A percentile compares a stretch with the other conserved stretches of the same genome.
Evolutionary conservation across 2,329 filamentous ascomycete species (phyloP).

Genomic region (Hypoxylon sp.): DNA sequence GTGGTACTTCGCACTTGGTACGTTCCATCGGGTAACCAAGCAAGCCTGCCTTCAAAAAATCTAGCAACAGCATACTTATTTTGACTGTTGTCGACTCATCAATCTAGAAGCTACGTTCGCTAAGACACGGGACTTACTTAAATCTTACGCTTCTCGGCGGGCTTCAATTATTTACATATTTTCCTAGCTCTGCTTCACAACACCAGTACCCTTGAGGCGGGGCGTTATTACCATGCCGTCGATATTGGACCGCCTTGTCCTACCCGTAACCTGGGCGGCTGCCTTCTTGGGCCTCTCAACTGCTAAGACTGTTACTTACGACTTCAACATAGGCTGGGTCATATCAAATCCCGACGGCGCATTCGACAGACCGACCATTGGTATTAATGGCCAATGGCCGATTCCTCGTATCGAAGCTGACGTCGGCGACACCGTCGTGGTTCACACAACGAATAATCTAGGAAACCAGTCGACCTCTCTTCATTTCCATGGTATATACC

Average conservation of each 20-base stretch:
- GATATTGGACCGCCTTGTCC: conserved; percentile 22
- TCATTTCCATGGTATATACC: conserved; percentile 79
- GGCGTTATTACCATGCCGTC: conserved; percentile 38
- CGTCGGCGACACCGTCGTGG: conserved; percentile 70
- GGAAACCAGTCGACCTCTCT: conserved; percentile 73
- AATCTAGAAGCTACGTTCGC: conserved; percentile 5
- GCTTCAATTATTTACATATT: background rate
- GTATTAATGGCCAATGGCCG: conserved; percentile 83
- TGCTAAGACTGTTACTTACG: conserved; percentile 66
- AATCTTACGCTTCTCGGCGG: conserved; percentile 3
- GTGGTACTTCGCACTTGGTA: background rate
- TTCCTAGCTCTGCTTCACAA: conserved; percentile 4
- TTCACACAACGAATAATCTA: conserved; percentile 70
- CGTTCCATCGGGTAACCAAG: conserved; percentile 7
- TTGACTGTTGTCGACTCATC: conserved; percentile 10
- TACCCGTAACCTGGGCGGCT: conserved; percentile 37
- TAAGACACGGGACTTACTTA: background rate
- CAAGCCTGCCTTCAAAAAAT: background rate
- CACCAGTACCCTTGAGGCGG: conserved; percentile 8
- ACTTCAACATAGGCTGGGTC: conserved; percentile 80
- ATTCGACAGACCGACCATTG: conserved; percentile 74
- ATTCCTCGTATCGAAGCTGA: conserved; percentile 74
- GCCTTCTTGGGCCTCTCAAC: conserved; percentile 45
- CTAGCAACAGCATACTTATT: conserved; percentile 1
- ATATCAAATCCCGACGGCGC: conserved; percentile 77